Percentiles rank a stretch among this genome's conserved stretches.
Evolutionary conservation across 2,329 filamentous ascomycete species (phyloP).

Genomic region (Pyrenochaeta sp.): DNA sequence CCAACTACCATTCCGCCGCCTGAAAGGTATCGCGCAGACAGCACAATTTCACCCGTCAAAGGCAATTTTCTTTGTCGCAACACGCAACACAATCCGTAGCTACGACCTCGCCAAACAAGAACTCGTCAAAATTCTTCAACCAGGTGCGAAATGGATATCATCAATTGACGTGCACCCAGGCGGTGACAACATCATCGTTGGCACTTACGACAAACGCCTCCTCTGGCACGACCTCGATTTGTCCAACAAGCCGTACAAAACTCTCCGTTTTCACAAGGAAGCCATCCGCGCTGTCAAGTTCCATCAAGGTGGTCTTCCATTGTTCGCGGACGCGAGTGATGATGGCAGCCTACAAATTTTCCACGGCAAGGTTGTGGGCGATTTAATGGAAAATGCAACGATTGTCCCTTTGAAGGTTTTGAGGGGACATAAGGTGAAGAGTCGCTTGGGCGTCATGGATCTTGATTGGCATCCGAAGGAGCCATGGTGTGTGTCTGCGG

Average conservation of each 20-base stretch:
- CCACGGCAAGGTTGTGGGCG: constrained; percentile 93
- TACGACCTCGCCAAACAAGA: constrained; percentile 94
- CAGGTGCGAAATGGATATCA: constrained; percentile 93
- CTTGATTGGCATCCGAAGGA: constrained; percentile 95
- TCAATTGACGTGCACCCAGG: constrained; percentile 92
- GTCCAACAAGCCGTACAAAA: constrained; percentile 91
- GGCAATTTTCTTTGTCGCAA: constrained; percentile 95
- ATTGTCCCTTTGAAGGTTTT: constrained; percentile 97
- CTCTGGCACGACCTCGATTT: constrained; percentile 98
- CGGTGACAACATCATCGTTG: constrained; percentile 92
- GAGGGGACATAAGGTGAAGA: constrained; percentile 85
- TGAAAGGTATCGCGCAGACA: constrained; percentile 80
- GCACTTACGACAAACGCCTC: constrained; percentile 91
- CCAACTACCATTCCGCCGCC: constrained; percentile 87
- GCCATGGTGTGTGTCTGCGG: constrained; percentile 93
- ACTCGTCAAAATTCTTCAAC: constrained; percentile 90
- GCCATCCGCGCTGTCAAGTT: constrained; percentile 90
- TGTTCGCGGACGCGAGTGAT: constrained; percentile 95
- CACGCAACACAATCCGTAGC: constrained; percentile 88
- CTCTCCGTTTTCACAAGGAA: constrained; percentile 90
- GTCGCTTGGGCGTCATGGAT: constrained; percentile 88
- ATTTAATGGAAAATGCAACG: constrained; percentile 94
- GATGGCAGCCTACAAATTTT: constrained; percentile 96
- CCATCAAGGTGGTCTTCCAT: constrained; percentile 78
- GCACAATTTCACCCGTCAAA: constrained; percentile 94